phyloP scores from a whole-genome alignment of 2,329 filamentous ascomycete species.

The Cladosporium sp. region DNA sequence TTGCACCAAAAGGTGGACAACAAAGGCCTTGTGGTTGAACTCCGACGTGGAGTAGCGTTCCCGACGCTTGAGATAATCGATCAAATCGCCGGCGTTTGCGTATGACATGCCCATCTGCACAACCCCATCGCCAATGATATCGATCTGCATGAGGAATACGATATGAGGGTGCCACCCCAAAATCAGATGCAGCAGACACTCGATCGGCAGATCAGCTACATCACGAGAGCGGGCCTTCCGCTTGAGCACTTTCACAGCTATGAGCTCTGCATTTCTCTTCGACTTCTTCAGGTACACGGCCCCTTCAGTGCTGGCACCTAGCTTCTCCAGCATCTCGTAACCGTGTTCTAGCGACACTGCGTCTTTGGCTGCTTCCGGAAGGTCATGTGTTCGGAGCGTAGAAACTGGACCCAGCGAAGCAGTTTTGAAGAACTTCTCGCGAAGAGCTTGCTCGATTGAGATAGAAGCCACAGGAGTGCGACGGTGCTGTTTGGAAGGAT shows the following conservation, averaged over 20 bases:
- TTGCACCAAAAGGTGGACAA: conserved; percentile 21
- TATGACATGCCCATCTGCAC: conserved; percentile 9
- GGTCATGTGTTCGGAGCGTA: neutral
- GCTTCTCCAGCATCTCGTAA: neutral
- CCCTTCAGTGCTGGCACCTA: neutral
- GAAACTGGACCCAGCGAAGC: neutral
- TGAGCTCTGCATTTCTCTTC: neutral
- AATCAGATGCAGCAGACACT: neutral
- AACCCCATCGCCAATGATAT: neutral
- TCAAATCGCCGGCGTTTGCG: conserved; percentile 21
- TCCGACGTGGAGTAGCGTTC: too few relatives aligned
- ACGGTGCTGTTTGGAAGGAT: too few relatives aligned
- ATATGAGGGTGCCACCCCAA: neutral
- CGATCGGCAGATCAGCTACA: neutral
- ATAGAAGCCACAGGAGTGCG: too few relatives aligned
- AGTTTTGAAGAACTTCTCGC: too few relatives aligned
- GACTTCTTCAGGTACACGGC: neutral
- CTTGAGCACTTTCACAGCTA: neutral
- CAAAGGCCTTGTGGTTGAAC: conserved; percentile 8
- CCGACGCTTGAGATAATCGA: conserved; percentile 9
- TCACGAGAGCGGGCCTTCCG: neutral
- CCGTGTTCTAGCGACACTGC: neutral
- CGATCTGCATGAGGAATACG: neutral
- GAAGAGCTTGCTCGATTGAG: too few relatives aligned
- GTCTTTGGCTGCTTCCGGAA: neutral